Evolutionary conservation across 2,329 filamentous ascomycete species (phyloP), one percentile per base, ranked within the genome.

Genomic region (Cercospora sp.): DNA sequence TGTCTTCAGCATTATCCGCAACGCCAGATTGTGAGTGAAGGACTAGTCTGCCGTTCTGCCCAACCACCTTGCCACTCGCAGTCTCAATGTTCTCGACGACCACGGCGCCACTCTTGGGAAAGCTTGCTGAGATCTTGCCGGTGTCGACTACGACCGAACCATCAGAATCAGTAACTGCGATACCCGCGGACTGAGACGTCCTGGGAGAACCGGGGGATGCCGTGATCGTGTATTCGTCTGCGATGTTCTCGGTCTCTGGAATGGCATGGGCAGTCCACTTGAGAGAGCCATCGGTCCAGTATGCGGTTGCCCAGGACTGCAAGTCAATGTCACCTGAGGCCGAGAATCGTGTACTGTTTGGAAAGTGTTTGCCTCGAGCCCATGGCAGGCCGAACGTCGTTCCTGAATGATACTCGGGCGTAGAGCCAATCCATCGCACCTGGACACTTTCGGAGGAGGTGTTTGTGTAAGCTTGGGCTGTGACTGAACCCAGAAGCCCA

Each of bases 181-280:
- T 73, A 3, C 66, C 64, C 6, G 60, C 70, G 57, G 42, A 78
- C 70, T 71, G 73, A 62, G 40, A 64, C 31, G 65, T 71, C 18
- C 30, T 63, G 33, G 63, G 67, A 12, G 51, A 59, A 23, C 66
- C 67, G 8, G 66, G 40, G 9, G 75, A 77, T 53, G 78, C 78
- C 5, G 74, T 78, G 48, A 86, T 76, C 0, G 77, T 82, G 72
- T 86, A 87, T 18, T 80, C 79, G 2, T 82, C 79, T 3, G 79
- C 74, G 1, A 81, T 74, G 0, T 71, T 72, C 1, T 82, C 80
- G 0, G 80, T 81, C 5, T 78, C 82, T 12, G 81, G 76, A 53
- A 89, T 78, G 0, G 87, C 86, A 72, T 89, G 87, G 0, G 82
- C 86, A 2, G 84, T 87, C 87, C 87, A 89, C 73, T 88, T 89